Evolutionary conservation across 352 stramenopile genomes (phyloP), one percentile per base, ranked within the genome.

Genomic region (Phytopythium oedochilum): DNA sequence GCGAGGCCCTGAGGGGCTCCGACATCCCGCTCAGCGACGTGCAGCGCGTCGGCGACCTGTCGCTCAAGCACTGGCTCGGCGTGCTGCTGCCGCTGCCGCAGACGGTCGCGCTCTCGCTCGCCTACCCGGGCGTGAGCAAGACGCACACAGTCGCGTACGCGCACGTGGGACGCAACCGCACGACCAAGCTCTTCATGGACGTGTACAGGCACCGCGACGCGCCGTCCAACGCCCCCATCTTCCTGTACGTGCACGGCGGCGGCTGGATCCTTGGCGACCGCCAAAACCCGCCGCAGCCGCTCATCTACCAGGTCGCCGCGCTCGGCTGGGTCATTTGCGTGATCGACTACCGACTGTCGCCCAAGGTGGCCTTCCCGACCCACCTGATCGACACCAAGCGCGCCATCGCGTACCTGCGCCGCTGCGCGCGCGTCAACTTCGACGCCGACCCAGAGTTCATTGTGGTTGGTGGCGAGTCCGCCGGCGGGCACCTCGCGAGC

Each of bases 161-260:
- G 4, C 70, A 89, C 55, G 78, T 92, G 22, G 81, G 81, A n/a
- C 69, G 75, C 38, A 69, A 75, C 60, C 73, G 69, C 45, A 83
- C 75, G n/a, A 83, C 69, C 8, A 42, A 55, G 15, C 59, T 92
- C 36, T 66, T 73, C 17, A 92, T 92, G 82, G 78, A 92, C 46
- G 73, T 92, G 31, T 92, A 85, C 70, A 86, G 80, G 52, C 70
- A 83, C 51, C 58, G 47, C 26, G 58, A 76, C 44, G 73, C 71
- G 5, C 61, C 64, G 11, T 50, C 69, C 5, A 88, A 88, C 20
- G 75, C 80, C n/a, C 82, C 82, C 1, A 84, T 92, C 43, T 31
- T 92, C 28, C 47, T 92, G 26, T 92, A 89, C 54, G 76, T 92
- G 48, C 82, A 92, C 57, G 82, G 82, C n/a, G 82, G 82, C n/a